phyloP scores from a whole-genome alignment of 352 stramenopile genomes.

The Pythium utonaiense region DNA sequence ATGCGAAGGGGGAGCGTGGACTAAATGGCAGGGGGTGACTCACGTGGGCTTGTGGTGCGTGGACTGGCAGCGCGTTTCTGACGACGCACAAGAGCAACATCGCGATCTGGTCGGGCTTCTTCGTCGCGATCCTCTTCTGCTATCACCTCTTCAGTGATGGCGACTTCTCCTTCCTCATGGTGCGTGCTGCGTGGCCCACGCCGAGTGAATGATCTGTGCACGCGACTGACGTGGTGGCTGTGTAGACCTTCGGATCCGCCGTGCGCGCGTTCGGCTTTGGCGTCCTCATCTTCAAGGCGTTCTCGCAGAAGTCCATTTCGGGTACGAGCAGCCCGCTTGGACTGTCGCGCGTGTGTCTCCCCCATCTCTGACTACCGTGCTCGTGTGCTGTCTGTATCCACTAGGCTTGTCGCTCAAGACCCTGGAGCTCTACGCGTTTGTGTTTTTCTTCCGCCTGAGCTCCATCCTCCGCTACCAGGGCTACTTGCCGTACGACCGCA shows the following conservation, averaged over 20 bases:
- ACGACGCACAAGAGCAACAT: constrained; percentile 94
- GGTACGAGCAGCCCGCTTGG: constrained; percentile 22
- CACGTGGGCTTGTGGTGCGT: no score
- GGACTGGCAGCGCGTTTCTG: constrained; percentile 72
- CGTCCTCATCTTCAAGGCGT: constrained; percentile 94
- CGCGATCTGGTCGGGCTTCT: constrained; percentile 94
- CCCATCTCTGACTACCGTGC: constrained; percentile 6
- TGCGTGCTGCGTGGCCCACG: no score
- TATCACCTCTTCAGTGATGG: constrained; percentile 97
- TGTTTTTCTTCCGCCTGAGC: constrained; percentile 96
- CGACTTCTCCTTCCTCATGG: constrained; percentile 99
- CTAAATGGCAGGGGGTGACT: no score
- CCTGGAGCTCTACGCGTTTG: constrained; percentile 94
- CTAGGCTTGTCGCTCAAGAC: constrained; percentile 95
- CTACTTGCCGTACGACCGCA: constrained; percentile 92
- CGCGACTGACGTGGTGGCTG: constrained; percentile 8
- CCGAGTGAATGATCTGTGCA: background rate
- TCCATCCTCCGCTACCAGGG: constrained; percentile 98
- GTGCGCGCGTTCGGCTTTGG: constrained; percentile 88
- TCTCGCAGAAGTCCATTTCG: constrained; percentile 88
- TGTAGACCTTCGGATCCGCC: constrained; percentile 87
- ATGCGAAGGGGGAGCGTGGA: background rate
- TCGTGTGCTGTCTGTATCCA: background rate
- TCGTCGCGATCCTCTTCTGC: constrained; percentile 92
- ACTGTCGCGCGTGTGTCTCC: background rate